Evolutionary conservation across 1,284 basidiomycete genomes (phyloP).

Genomic region (Sporisorium exsertum): DNA sequence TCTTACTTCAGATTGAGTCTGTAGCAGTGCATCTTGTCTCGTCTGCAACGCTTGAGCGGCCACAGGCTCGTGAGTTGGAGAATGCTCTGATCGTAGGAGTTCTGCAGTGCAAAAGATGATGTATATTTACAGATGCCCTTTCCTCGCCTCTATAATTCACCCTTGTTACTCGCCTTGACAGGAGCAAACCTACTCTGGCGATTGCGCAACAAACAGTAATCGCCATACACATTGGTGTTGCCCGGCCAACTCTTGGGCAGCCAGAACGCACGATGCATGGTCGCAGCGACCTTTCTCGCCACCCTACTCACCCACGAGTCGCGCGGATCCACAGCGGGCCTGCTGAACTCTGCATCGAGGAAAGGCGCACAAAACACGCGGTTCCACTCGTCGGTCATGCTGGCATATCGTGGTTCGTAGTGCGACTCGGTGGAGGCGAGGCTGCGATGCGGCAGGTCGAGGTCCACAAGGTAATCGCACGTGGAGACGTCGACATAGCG

Average conservation of each 20-base stretch:
- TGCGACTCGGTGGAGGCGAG: constrained; percentile 15
- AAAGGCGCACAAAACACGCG: constrained; percentile 56
- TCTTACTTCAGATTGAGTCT: no score
- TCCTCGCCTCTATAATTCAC: not conserved
- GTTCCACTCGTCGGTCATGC: constrained; percentile 40
- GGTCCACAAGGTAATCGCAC: constrained; percentile 66
- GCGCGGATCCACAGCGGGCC: constrained; percentile 21
- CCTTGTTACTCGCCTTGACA: not conserved
- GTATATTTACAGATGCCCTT: not conserved
- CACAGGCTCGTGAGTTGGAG: not conserved
- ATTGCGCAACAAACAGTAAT: constrained; percentile 58
- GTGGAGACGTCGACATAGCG: constrained; percentile 77
- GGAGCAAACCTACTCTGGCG: constrained; percentile 21
- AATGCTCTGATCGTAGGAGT: not conserved
- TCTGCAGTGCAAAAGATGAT: not conserved
- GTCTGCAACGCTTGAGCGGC: no score
- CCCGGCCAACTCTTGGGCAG: constrained; percentile 50
- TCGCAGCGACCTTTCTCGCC: constrained; percentile 18
- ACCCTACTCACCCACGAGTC: constrained; percentile 8
- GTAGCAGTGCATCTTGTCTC: no score
- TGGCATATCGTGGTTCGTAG: constrained; percentile 53
- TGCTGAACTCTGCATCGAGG: constrained; percentile 58
- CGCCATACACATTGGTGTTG: constrained; percentile 52
- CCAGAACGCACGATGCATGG: constrained; percentile 58
- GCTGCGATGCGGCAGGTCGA: constrained; percentile 50